phyloP scores from a whole-genome alignment of 805 yeast genomes.

The Candida awuae region DNA sequence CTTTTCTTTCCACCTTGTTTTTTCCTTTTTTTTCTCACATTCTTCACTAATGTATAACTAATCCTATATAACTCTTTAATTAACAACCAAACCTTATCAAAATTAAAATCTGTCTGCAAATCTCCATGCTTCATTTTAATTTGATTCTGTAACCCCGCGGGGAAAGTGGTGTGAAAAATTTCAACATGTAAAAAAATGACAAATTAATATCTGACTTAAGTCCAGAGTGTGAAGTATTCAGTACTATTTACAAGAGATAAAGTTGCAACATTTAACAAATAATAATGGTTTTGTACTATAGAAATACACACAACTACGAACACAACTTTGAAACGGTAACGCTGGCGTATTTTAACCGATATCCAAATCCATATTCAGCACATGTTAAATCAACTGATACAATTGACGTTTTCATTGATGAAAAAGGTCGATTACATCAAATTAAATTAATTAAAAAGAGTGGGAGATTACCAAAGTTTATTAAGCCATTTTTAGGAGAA shows the following conservation, averaged over 20 bases:
- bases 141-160: too few species aligned
- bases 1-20: background rate
- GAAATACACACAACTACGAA: constrained; percentile 46
- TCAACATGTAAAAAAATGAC: too few species aligned
- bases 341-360: constrained; percentile 66
- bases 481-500: constrained; percentile 63
- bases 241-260: too few species aligned
- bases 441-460: constrained; percentile 69
- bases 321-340: constrained; percentile 67
- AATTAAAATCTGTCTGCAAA: background rate
- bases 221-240: too few species aligned
- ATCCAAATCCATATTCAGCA: constrained; percentile 72
- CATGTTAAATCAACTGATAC: constrained; percentile 86
- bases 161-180: too few species aligned
- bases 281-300: constrained; percentile 57
- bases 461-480: constrained; percentile 77
- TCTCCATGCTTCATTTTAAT: background rate
- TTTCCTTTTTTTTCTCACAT: background rate
- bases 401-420: constrained; percentile 49
- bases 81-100: background rate
- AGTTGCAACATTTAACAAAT: too few species aligned
- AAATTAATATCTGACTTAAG: too few species aligned
- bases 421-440: constrained; percentile 56
- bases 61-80: background rate
- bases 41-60: background rate